Conservation (phyloP, 345 rosid genomes). For the Populus deltoides region DNA sequence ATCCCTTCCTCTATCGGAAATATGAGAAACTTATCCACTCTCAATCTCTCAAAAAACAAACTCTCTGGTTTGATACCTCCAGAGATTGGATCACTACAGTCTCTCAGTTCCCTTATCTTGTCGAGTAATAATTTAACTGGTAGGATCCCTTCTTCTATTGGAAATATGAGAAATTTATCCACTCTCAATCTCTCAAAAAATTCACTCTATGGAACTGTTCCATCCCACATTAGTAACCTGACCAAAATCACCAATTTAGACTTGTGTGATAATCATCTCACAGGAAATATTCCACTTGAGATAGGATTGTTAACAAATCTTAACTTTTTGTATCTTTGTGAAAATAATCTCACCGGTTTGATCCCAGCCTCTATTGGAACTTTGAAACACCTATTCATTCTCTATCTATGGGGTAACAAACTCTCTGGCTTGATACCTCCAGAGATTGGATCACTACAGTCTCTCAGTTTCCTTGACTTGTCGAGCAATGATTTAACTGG, state of each 20-base stretch:
- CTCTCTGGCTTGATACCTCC: neutral
- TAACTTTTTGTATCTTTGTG: neutral
- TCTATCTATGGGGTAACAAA: neutral
- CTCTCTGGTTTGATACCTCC: neutral
- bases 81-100: too few species aligned
- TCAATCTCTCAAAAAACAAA: neutral
- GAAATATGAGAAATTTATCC: too few species aligned
- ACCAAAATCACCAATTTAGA: constrained; percentile 16
- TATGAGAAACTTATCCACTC: neutral
- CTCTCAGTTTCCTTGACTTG: neutral
- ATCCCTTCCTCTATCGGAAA: neutral
- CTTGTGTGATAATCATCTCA: neutral
- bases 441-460: neutral
- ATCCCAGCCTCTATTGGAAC: too few species aligned
- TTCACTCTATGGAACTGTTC: constrained; percentile 21
- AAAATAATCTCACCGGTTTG: too few species aligned
- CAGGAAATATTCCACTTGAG: constrained; percentile 1
- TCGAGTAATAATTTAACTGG: too few species aligned
- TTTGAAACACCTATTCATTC: neutral
- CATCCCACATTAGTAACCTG: constrained; percentile 16
- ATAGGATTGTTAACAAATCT: neutral
- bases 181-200: neutral
- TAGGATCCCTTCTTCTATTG: too few species aligned
- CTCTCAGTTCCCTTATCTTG: too few species aligned
- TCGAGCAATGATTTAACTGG: neutral